Percentiles rank a stretch among this genome's conserved stretches.
These are phyloP conservation scores for Ophiostoma piceae DNA, from an alignment of 2,329 filamentous ascomycete genomes.

Conservation along the genomic window DNA sequence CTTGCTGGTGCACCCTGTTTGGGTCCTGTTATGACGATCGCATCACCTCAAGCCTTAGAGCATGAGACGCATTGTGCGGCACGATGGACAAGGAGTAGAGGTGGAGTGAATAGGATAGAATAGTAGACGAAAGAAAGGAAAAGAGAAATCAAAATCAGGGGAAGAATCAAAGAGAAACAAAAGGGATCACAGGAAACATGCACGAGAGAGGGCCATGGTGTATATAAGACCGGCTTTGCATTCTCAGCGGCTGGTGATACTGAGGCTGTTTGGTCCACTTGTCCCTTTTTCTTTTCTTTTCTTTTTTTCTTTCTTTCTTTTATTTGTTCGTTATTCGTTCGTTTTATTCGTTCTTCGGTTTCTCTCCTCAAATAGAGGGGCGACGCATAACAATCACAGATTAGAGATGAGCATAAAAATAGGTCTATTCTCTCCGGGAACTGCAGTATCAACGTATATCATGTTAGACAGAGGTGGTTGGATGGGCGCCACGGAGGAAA, in stretches of 20 bases:
- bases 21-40: conserved; percentile 21
- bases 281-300: neutral
- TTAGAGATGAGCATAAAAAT: neutral
- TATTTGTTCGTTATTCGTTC: no score
- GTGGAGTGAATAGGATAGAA: no score
- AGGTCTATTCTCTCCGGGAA: neutral
- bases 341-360: no score
- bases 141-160: neutral
- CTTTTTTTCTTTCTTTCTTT: no score
- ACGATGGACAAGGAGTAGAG: conserved; percentile 15
- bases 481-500: neutral
- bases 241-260: conserved; percentile 28
- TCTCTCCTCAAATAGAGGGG: neutral
- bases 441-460: neutral
- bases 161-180: conserved; percentile 8
- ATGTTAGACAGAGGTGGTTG: neutral
- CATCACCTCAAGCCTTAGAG: conserved; percentile 17
- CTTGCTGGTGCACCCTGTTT: conserved; percentile 8
- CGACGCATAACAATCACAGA: neutral
- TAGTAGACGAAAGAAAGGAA: neutral
- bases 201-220: neutral
- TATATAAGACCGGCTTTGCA: conserved; percentile 21
- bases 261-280: conserved; percentile 20
- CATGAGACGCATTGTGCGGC: conserved; percentile 26
- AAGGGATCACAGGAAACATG: neutral